Conservation (phyloP, 208 protist species). For the Leishmania mexicana region DNA sequence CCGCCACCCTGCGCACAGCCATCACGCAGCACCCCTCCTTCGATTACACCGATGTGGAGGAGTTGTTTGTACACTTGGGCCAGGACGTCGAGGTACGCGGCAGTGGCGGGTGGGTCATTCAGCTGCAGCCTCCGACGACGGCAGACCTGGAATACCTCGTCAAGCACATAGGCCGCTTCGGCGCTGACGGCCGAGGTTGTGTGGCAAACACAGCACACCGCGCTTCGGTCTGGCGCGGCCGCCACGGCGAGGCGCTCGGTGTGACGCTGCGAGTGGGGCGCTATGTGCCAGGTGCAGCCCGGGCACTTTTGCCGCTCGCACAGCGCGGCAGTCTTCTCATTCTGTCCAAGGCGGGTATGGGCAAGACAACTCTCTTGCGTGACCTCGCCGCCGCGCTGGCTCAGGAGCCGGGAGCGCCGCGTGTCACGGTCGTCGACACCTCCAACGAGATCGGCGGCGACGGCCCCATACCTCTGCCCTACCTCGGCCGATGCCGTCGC, state of each 20-base stretch:
- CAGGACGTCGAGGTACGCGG: conserved; percentile 83
- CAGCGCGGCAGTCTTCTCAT: conserved; percentile 83
- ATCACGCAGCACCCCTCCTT: conserved; percentile 52
- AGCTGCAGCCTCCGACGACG: conserved; percentile 53
- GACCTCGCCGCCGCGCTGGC: conserved; percentile 83
- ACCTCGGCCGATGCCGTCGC: conserved; percentile 87
- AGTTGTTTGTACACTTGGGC: conserved; percentile 78
- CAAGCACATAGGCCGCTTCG: conserved; percentile 63
- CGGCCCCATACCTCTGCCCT: conserved; percentile 80
- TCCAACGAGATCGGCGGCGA: conserved; percentile 96
- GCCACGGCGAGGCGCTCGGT: conserved; percentile 73
- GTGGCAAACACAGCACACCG: conserved; percentile 75
- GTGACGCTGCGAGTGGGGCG: conserved; percentile 88
- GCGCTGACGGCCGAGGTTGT: conserved; percentile 75
- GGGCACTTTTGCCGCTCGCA: conserved; percentile 59
- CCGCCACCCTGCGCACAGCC: conserved; percentile 44
- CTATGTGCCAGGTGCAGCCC: conserved; percentile 70
- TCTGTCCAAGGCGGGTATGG: conserved; percentile 89
- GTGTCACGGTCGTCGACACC: conserved; percentile 93
- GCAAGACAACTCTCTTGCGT: conserved; percentile 94
- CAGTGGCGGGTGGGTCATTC: conserved; percentile 45
- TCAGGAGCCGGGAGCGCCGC: conserved; percentile 40
- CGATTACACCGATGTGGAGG: conserved; percentile 55
- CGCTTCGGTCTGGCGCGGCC: conserved; percentile 77
- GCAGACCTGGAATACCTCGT: conserved; percentile 60